Evolutionary conservation across 768 basidiomycete species (phyloP).

Genomic region (Termitomyces sp.): DNA sequence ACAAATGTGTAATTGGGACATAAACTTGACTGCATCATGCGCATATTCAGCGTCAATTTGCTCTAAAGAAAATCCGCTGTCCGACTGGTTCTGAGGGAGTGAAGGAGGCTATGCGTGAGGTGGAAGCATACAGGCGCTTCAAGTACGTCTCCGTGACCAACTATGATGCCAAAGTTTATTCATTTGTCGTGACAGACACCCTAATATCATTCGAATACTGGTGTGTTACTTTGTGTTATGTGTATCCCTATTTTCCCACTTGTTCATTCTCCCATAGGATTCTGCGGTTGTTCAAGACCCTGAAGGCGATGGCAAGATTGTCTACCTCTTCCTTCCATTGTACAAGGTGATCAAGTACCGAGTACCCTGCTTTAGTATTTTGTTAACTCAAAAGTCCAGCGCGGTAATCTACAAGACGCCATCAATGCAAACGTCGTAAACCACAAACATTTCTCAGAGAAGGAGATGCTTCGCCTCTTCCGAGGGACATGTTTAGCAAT

Average conservation of each 20-base stretch:
- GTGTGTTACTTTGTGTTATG: conserved; percentile 29
- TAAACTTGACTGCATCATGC: neutral
- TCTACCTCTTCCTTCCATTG: conserved; percentile 92
- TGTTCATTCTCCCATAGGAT: conserved; percentile 48
- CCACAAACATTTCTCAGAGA: conserved; percentile 80
- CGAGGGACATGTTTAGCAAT: conserved; percentile 93
- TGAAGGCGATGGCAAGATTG: conserved; percentile 89
- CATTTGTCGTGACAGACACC: conserved; percentile 54
- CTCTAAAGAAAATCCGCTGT: conserved; percentile 95
- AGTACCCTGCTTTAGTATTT: neutral
- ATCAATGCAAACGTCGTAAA: conserved; percentile 87
- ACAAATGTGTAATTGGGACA: neutral
- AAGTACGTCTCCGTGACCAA: conserved; percentile 52
- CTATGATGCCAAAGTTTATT: neutral
- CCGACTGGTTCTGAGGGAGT: conserved; percentile 86
- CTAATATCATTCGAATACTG: conserved; percentile 94
- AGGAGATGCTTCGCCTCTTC: conserved; percentile 86
- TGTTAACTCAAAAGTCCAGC: conserved; percentile 34
- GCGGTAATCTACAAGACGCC: conserved; percentile 92
- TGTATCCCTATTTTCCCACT: conserved; percentile 6
- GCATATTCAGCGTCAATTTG: conserved; percentile 75
- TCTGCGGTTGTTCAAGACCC: conserved; percentile 94
- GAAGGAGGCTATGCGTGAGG: conserved; percentile 84
- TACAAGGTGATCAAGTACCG: conserved; percentile 59
- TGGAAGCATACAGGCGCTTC: conserved; percentile 93